phyloP scores from a whole-genome alignment of 148 eudicot genomes.

The Polygonum aviculare region DNA sequence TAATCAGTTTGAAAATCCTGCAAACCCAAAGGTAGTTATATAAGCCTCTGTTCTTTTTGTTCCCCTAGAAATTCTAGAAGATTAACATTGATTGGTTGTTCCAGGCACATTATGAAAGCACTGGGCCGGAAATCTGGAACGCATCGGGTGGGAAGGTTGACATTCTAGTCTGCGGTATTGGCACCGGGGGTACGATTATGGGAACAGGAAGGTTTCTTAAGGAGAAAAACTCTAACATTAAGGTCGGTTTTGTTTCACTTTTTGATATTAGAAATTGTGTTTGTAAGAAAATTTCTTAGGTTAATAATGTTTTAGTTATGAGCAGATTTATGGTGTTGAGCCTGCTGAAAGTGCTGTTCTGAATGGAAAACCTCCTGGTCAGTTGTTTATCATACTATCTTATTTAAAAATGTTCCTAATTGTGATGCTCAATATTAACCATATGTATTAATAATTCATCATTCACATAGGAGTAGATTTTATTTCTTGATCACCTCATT shows the following conservation, averaged over 20 bases:
- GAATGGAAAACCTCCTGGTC: conserved; percentile 74
- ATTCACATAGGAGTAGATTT: too few relatives aligned
- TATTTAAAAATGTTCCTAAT: background rate
- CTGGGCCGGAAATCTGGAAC: conserved; percentile 94
- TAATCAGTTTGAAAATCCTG: conserved; percentile 66
- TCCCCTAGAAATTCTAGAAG: too few relatives aligned
- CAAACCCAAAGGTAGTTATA: conserved; percentile 59
- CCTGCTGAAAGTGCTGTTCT: conserved; percentile 79
- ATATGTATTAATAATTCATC: too few relatives aligned
- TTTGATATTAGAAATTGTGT: background rate
- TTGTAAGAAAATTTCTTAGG: background rate
- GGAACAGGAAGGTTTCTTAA: conserved; percentile 74
- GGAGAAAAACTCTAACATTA: conserved; percentile 61
- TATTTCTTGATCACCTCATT: background rate
- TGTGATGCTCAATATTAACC: too few relatives aligned
- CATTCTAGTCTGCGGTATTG: conserved; percentile 65
- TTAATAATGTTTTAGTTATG: conserved; percentile 1
- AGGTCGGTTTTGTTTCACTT: conserved; percentile 30
- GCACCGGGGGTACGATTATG: conserved; percentile 78
- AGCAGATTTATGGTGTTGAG: conserved; percentile 66
- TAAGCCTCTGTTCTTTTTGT: background rate
- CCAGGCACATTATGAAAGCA: conserved; percentile 74
- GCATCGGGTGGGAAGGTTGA: conserved; percentile 56
- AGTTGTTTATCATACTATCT: conserved; percentile 21
- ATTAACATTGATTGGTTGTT: background rate